Conservation (phyloP, 2,329 filamentous ascomycete species). For the Sarocladium oryzae region DNA sequence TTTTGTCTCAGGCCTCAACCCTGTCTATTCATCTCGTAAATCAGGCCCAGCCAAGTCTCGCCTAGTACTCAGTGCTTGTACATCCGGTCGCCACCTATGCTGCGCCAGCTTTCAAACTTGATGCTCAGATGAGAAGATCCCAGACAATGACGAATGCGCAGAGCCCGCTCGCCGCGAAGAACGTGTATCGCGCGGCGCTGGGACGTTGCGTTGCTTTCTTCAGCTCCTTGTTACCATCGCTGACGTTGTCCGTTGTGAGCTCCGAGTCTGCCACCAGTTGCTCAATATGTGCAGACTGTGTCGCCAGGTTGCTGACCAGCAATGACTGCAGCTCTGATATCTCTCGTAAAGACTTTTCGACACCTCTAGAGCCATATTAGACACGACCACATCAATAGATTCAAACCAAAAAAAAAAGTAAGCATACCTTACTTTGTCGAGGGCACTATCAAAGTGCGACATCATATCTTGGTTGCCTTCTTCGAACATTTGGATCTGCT, state of each 20-base stretch:
- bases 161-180: constrained; percentile 71
- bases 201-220: constrained; percentile 70
- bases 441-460: constrained; percentile 85
- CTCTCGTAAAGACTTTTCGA: constrained; percentile 84
- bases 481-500: constrained; percentile 90
- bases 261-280: constrained; percentile 80
- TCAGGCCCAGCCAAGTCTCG: no score
- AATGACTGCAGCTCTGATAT: constrained; percentile 89
- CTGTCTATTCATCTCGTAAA: no score
- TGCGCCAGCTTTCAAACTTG: constrained; percentile 1
- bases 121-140: constrained; percentile 58
- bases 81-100: no score
- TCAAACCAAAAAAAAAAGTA: not conserved
- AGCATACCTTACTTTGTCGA: constrained; percentile 86
- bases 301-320: constrained; percentile 76
- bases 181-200: constrained; percentile 70
- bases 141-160: constrained; percentile 70
- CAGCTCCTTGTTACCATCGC: constrained; percentile 83
- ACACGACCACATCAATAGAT: not conserved
- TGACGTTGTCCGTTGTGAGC: constrained; percentile 78
- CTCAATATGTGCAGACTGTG: constrained; percentile 83
- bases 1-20: no score
- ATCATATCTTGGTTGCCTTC: constrained; percentile 90
- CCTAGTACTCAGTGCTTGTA: no score
- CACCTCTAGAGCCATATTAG: constrained; percentile 49